These are phyloP conservation scores for Populus tomentosa DNA, from an alignment of 441 rosid genomes.

Conservation along the genomic window DNA sequence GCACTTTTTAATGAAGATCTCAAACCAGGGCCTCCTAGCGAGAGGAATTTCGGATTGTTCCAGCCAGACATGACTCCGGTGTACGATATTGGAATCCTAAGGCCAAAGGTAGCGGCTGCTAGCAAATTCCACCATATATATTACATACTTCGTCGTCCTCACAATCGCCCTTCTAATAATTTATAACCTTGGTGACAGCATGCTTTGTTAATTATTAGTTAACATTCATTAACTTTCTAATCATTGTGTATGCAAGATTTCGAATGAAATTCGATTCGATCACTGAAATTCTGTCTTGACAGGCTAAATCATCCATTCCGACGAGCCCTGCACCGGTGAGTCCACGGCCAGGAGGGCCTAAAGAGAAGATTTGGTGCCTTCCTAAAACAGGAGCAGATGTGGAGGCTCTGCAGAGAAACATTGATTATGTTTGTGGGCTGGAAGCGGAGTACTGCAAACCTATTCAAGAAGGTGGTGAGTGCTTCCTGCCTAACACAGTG, in stretches of 20 bases:
- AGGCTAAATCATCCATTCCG: constrained; percentile 50
- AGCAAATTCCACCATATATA: constrained; percentile 20
- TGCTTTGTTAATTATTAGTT: not conserved
- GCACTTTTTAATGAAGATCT: constrained; percentile 76
- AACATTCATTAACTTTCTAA: not conserved
- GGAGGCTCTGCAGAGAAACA: constrained; percentile 53
- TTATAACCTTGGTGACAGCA: constrained; percentile 24
- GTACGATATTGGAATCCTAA: constrained; percentile 60
- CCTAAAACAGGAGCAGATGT: constrained; percentile 45
- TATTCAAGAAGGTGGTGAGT: constrained; percentile 40
- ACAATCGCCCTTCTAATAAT: constrained; percentile 28
- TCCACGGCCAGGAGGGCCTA: constrained; percentile 10
- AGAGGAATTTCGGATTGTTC: constrained; percentile 73
- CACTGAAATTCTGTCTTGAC: constrained; percentile 16
- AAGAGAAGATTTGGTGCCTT: constrained; percentile 45
- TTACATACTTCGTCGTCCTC: constrained; percentile 26
- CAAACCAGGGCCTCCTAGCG: constrained; percentile 63
- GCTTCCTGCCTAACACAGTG: constrained; percentile 59
- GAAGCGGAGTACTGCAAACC: constrained; percentile 46
- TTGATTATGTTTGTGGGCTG: constrained; percentile 64
- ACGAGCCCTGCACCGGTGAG: constrained; percentile 21
- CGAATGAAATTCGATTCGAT: not conserved
- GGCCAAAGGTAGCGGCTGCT: constrained; percentile 53
- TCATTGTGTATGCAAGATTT: not conserved
- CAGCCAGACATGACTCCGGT: constrained; percentile 59